A percentile compares a stretch with the other conserved stretches of the same genome.
These are phyloP conservation scores for Chrysosporium keratinophilum DNA, from an alignment of 2,329 filamentous ascomycete genomes.

Conservation along the genomic window DNA sequence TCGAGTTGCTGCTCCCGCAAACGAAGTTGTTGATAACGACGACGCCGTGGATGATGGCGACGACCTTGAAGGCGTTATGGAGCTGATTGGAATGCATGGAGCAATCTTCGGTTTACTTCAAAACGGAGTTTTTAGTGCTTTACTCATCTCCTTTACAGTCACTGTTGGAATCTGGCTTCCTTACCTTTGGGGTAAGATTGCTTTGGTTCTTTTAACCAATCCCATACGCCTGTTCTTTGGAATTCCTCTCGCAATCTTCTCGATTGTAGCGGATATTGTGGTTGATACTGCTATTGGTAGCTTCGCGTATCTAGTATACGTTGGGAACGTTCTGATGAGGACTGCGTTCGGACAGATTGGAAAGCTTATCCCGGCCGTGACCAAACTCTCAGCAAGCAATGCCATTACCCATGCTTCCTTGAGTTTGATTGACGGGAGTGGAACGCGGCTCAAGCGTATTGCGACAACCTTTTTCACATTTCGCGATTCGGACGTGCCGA, in stretches of 20 bases:
- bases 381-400: slow-evolving; percentile 29
- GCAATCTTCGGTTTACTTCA: slow-evolving; percentile 83
- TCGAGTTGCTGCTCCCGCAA: slow-evolving; percentile 36
- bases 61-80: slow-evolving; percentile 90
- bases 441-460: slow-evolving; percentile 31
- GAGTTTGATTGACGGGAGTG: slow-evolving; percentile 35
- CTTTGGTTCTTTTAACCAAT: slow-evolving; percentile 67
- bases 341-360: slow-evolving; percentile 27
- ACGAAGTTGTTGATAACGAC: slow-evolving; percentile 60
- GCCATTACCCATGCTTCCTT: slow-evolving; percentile 33
- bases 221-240: slow-evolving; percentile 57
- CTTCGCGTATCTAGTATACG: slow-evolving; percentile 44
- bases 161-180: slow-evolving; percentile 79
- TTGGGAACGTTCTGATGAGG: slow-evolving; percentile 27
- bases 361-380: slow-evolving; percentile 26
- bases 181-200: slow-evolving; percentile 80
- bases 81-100: slow-evolving; percentile 91
- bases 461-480: slow-evolving; percentile 33
- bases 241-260: slow-evolving; percentile 61
- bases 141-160: slow-evolving; percentile 79
- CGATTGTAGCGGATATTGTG: slow-evolving; percentile 63
- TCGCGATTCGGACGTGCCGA: slow-evolving; percentile 54
- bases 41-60: slow-evolving; percentile 61
- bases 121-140: slow-evolving; percentile 86
- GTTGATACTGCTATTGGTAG: slow-evolving; percentile 64